Evolutionary conservation across 495 filamentous ascomycete genomes (phyloP), one percentile per base, ranked within the genome.

Genomic region (Lasiosphaeria miniovina): DNA sequence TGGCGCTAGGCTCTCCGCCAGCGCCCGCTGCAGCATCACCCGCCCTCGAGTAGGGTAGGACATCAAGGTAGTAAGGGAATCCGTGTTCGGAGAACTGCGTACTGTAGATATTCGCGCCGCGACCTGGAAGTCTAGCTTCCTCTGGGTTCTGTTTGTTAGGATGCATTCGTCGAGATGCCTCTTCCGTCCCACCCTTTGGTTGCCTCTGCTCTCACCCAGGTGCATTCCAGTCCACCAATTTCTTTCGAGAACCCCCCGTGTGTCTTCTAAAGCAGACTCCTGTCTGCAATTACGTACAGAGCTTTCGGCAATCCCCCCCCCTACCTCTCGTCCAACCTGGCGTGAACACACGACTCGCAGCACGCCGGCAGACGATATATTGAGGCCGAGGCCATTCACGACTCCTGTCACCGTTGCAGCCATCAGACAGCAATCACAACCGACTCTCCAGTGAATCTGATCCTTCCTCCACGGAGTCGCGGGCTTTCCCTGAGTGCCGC

Each of bases 301-400:
- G 8, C 43, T 7, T 41, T 46, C 43, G 1, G 4, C 12, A n/a
- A 46, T 46, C 43, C 31, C 40, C 51, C 17, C 17, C 41, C 52
- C 36, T 50, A 38, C 31, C 14, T 35, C 41, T 55, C 58, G 52
- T 54, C 51, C 52, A 51, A 54, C 51, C 61, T 55, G 48, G 49
- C 24, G 33, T 35, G 59, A 24, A 63, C 61, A 59, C 61, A 59
- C 38, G 49, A 49, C 60, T 34, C 38, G 38, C 57, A 59, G 4
- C 6, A 53, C 40, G 15, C 40, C 51, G 14, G 31, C 58, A 56
- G 43, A 31, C 36, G 45, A 56, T 56, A 56, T 51, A 24, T 56
- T 17, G 54, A 55, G 36, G 4, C 15, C 15, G 45, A 14, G 40
- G 40, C 40, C 53, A 55, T 55, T 45, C 40, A 56, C 3, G 54